Conservation (phyloP, 768 basidiomycete genomes). For the Mycena vitilis region DNA sequence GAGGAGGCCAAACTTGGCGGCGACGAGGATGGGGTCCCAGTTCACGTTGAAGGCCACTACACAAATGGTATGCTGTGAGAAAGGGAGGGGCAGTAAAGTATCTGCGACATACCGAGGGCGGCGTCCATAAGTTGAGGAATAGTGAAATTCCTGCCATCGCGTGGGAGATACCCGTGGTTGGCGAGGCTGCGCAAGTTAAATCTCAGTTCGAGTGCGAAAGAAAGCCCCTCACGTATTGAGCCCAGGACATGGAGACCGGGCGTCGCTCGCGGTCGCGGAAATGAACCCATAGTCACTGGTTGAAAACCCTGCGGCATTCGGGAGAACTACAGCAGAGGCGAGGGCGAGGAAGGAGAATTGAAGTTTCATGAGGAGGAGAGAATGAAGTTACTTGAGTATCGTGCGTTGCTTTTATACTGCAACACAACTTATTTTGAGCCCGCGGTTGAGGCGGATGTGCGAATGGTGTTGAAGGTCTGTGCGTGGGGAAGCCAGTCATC, state of each 20-base stretch:
- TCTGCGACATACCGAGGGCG: neutral
- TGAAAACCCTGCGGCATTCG: neutral
- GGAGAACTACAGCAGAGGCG: neutral
- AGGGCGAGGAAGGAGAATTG: neutral
- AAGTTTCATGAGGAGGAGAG: neutral
- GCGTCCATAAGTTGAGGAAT: neutral
- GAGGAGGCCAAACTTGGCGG: conserved; percentile 8
- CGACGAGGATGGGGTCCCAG: neutral
- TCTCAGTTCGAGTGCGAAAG: neutral
- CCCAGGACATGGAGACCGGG: neutral
- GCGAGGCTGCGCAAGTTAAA: neutral
- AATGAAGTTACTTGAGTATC: neutral
- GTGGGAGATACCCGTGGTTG: neutral
- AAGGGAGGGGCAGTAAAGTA: too few relatives aligned
- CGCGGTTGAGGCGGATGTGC: too few relatives aligned
- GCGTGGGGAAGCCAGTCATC: too few relatives aligned
- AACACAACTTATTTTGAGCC: too few relatives aligned
- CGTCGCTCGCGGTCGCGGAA: neutral
- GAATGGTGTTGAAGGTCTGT: too few relatives aligned
- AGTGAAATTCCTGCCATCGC: conserved; percentile 4
- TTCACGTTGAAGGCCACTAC: conserved; percentile 2
- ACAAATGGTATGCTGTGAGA: too few relatives aligned
- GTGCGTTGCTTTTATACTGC: too few relatives aligned
- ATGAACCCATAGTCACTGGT: neutral
- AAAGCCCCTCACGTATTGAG: conserved; percentile 1